Evolutionary conservation across 768 basidiomycete genomes (phyloP).

Genomic region (Serendipita indica): DNA sequence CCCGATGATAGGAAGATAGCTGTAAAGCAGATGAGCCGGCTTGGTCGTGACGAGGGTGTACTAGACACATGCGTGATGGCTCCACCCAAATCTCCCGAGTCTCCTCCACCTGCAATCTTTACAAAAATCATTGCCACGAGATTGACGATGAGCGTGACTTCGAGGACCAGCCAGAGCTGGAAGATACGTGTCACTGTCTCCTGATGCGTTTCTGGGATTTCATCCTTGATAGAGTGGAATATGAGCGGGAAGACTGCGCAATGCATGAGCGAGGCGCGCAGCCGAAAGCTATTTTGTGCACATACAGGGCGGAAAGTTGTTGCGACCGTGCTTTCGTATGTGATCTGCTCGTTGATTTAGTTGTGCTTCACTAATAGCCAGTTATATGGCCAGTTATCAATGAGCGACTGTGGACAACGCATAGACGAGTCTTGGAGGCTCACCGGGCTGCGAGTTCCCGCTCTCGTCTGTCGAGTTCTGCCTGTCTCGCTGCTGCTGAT

Average conservation of each 20-base stretch:
- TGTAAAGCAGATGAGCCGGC: constrained; percentile 21
- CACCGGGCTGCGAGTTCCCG: constrained; percentile 56
- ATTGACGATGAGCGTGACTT: constrained; percentile 71
- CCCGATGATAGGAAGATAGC: constrained; percentile 68
- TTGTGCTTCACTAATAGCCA: not conserved
- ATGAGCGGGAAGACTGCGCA: constrained; percentile 77
- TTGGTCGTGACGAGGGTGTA: constrained; percentile 14
- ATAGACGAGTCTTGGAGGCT: constrained; percentile 25
- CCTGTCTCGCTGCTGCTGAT: constrained; percentile 22
- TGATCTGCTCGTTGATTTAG: constrained; percentile 31
- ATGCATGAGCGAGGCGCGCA: constrained; percentile 4
- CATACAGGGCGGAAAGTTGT: constrained; percentile 90
- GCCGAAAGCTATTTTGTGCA: constrained; percentile 16
- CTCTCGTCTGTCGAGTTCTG: constrained; percentile 65
- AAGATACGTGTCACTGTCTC: constrained; percentile 74
- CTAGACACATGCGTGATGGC: constrained; percentile 54
- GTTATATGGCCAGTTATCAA: not conserved
- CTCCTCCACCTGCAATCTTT: constrained; percentile 56
- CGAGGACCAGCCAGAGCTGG: constrained; percentile 85
- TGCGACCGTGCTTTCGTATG: constrained; percentile 60
- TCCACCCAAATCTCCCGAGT: constrained; percentile 69
- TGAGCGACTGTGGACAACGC: not conserved
- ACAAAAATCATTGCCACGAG: constrained; percentile 81
- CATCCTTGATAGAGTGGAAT: constrained; percentile 82
- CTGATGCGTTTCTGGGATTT: constrained; percentile 71